phyloP scores from a whole-genome alignment of 352 stramenopile genomes.

The Pythium aquatile region DNA sequence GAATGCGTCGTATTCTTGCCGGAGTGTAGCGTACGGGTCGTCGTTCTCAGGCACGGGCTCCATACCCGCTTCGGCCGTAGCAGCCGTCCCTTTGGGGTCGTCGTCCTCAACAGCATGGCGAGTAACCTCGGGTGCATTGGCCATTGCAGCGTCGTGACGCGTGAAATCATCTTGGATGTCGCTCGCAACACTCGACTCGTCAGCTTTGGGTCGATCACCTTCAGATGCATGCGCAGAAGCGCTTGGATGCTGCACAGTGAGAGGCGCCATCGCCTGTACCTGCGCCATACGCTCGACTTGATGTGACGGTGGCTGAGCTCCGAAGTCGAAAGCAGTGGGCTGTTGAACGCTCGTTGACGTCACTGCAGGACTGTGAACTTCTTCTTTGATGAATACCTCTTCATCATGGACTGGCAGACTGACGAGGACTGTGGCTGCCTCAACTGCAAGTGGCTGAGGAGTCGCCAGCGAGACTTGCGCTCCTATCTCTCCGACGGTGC shows the following conservation, averaged over 20 bases:
- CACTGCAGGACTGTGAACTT: background rate
- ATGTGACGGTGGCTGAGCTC: background rate
- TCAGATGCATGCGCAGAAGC: background rate
- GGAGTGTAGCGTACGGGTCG: slow-evolving; percentile 12
- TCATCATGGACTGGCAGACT: background rate
- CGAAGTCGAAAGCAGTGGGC: background rate
- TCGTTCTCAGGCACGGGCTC: background rate
- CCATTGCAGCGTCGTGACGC: background rate
- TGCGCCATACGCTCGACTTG: background rate
- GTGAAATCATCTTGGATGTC: background rate
- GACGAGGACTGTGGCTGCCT: background rate
- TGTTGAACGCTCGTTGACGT: background rate
- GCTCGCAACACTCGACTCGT: background rate
- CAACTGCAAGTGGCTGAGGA: background rate
- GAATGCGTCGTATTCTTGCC: slow-evolving; percentile 45
- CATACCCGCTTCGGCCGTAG: background rate
- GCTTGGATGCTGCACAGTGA: too few species aligned
- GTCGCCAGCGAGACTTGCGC: slow-evolving; percentile 16
- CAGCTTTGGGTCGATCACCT: background rate
- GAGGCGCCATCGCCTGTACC: too few species aligned
- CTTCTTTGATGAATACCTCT: background rate
- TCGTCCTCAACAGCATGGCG: background rate
- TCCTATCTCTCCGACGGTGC: slow-evolving; percentile 25
- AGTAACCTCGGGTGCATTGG: background rate
- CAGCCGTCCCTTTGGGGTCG: background rate